A percentile compares a stretch with the other conserved stretches of the same genome.
Conservation (phyloP, 306 rosid species). For the Castanea mollissima region DNA sequence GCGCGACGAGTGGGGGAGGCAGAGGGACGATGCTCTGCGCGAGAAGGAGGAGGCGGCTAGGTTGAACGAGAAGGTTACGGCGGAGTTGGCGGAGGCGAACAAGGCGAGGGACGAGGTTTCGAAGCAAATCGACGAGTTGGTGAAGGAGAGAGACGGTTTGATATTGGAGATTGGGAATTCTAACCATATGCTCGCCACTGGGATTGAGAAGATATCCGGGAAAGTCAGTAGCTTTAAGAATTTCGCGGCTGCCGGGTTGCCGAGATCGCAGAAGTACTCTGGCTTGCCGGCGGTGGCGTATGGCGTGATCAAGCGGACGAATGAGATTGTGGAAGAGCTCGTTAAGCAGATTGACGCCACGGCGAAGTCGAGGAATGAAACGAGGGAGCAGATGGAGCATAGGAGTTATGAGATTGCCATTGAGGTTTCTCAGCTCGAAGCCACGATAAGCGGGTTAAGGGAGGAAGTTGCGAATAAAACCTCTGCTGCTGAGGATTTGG, state of each 20-base stretch:
- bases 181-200: conserved; percentile 85
- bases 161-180: conserved; percentile 83
- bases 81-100: conserved; percentile 48
- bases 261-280: conserved; percentile 70
- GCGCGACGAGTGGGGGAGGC: conserved; percentile 75
- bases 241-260: conserved; percentile 55
- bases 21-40: conserved; percentile 78
- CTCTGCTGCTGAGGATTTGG: conserved; percentile 55
- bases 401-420: conserved; percentile 96
- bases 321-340: conserved; percentile 92
- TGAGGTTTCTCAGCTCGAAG: conserved; percentile 94
- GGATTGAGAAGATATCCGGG: conserved; percentile 83
- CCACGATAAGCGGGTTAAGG: conserved; percentile 71
- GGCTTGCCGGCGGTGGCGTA: conserved; percentile 79
- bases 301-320: conserved; percentile 84
- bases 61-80: conserved; percentile 41
- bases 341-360: conserved; percentile 69
- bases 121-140: conserved; percentile 55
- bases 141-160: conserved; percentile 66
- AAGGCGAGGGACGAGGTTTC: conserved; percentile 44
- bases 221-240: conserved; percentile 66
- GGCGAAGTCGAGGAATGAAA: conserved; percentile 68
- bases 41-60: conserved; percentile 60
- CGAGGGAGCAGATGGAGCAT: conserved; percentile 90
- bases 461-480: conserved; percentile 70